Conservation (phyloP, 176 grass and related monocot species). For the Triticum aestivum region DNA sequence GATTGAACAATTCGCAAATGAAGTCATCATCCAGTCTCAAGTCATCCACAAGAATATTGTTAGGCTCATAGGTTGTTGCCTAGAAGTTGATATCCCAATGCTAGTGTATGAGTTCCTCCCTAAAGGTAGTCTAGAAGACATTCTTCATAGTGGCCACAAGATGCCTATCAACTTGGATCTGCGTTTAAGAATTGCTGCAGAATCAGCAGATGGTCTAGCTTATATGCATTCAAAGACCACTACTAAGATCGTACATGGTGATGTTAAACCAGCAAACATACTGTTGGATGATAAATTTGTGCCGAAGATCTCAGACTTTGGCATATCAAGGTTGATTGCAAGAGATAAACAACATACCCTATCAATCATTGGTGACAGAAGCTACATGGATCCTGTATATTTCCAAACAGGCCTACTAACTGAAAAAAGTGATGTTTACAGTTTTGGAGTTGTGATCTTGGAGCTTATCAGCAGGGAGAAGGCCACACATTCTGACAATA, state of each 20-base stretch:
- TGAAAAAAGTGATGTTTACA: neutral
- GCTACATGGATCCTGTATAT: neutral
- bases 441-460: neutral
- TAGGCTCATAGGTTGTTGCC: neutral
- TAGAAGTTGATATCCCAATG: neutral
- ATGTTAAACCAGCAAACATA: neutral
- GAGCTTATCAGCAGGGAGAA: neutral
- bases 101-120: neutral
- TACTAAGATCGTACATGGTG: neutral
- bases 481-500: neutral
- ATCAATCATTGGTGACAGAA: neutral
- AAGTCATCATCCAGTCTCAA: neutral
- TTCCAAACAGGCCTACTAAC: neutral
- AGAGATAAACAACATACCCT: neutral
- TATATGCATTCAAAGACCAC: neutral
- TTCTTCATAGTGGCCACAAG: neutral
- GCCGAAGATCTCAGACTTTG: neutral
- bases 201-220: neutral
- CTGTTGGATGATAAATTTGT: neutral
- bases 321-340: neutral
- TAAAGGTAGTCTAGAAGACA: neutral
- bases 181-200: neutral
- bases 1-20: neutral
- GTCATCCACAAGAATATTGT: neutral
- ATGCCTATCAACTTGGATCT: neutral